phyloP scores from a whole-genome alignment of 257 asterid species.

The Lycium barbarum region DNA sequence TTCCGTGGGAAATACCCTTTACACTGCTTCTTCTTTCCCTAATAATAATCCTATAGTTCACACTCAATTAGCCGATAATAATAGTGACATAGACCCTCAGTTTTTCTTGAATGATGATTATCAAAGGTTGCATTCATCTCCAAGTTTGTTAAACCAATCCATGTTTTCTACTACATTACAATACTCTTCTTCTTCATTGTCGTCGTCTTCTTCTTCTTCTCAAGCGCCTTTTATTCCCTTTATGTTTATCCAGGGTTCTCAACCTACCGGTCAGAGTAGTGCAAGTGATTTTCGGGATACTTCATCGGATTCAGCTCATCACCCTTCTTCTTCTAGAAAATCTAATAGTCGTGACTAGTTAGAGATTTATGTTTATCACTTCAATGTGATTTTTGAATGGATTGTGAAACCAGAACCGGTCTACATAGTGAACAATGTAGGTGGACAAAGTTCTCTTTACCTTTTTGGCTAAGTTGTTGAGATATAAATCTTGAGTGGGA shows the following conservation, averaged over 20 bases:
- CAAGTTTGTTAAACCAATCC: constrained; percentile 27
- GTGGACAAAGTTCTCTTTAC: not conserved
- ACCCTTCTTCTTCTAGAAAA: constrained; percentile 39
- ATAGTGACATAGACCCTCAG: not conserved
- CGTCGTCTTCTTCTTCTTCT: not conserved
- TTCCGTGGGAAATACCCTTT: not conserved
- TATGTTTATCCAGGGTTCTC: not conserved
- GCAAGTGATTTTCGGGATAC: constrained; percentile 5
- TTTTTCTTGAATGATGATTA: constrained; percentile 26
- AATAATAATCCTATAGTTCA: constrained; percentile 37
- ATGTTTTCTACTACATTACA: not conserved
- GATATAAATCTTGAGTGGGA: not conserved
- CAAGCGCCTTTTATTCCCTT: not conserved
- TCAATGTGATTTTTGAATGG: not conserved
- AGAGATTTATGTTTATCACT: not conserved
- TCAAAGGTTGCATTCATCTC: not conserved
- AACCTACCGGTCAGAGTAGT: not conserved
- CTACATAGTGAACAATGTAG: not conserved
- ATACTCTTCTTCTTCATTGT: not conserved
- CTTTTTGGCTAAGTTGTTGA: not conserved
- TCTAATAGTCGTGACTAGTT: not conserved
- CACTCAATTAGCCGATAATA: not conserved
- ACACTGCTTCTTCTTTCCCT: not conserved
- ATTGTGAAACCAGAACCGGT: not conserved
- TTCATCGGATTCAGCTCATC: constrained; percentile 31